These are phyloP conservation scores for Chrysanthemum makinoi DNA, from an alignment of 129 eudicot species.

Conservation along the genomic window DNA sequence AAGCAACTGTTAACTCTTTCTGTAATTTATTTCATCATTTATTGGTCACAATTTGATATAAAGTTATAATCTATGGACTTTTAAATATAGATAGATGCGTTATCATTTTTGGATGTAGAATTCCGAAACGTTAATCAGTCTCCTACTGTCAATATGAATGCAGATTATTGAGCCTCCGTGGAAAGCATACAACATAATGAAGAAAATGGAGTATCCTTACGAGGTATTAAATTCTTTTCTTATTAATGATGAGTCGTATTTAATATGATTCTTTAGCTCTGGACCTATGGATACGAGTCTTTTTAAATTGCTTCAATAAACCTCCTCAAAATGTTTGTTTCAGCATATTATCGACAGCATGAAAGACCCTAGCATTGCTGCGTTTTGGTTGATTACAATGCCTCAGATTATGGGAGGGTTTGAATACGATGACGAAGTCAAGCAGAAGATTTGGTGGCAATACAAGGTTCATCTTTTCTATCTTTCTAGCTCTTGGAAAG, in stretches of 20 bases:
- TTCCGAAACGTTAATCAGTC: background rate
- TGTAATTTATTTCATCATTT: background rate
- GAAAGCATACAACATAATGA: constrained; percentile 83
- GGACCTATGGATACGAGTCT: background rate
- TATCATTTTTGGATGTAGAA: background rate
- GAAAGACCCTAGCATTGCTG: constrained; percentile 98
- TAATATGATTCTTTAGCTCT: background rate
- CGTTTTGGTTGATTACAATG: constrained; percentile 88
- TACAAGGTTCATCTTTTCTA: constrained; percentile 58
- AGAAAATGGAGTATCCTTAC: constrained; percentile 84
- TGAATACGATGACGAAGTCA: constrained; percentile 81
- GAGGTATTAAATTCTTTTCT: constrained; percentile 46
- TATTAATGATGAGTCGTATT: background rate
- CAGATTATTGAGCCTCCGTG: constrained; percentile 98
- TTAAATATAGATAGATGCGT: background rate
- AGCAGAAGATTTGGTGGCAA: constrained; percentile 96
- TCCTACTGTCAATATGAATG: background rate
- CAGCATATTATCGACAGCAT: constrained; percentile 88
- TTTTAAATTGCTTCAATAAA: background rate
- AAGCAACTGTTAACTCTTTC: background rate
- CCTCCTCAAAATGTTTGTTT: constrained; percentile 22
- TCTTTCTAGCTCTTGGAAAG: background rate
- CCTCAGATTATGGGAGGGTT: constrained; percentile 94
- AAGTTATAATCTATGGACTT: background rate
- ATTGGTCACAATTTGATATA: constrained; percentile 4